These are phyloP conservation scores for Jacaranda copaia DNA, from an alignment of 257 asterid species.

Conservation along the genomic window DNA sequence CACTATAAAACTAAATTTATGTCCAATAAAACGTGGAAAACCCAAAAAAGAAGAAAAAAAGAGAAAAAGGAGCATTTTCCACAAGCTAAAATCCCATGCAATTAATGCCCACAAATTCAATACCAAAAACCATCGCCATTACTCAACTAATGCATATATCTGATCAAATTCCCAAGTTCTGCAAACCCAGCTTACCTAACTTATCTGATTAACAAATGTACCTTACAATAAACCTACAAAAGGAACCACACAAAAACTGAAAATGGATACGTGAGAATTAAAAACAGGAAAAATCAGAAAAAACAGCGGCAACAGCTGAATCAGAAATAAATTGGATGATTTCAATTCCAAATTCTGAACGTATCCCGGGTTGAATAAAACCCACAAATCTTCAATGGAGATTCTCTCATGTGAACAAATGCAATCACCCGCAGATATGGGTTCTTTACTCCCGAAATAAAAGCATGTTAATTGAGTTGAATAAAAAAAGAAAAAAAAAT, in stretches of 20 bases:
- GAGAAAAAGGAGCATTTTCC: slow-evolving; percentile 31
- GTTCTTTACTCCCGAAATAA: slow-evolving; percentile 39
- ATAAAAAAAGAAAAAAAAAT: not conserved
- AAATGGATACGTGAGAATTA: slow-evolving; percentile 33
- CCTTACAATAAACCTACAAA: slow-evolving; percentile 37
- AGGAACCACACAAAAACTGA: slow-evolving; percentile 13
- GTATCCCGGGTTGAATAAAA: slow-evolving; percentile 40
- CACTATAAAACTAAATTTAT: slow-evolving; percentile 29
- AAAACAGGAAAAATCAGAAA: slow-evolving; percentile 28
- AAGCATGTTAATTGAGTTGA: slow-evolving; percentile 37
- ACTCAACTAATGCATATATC: slow-evolving; percentile 24
- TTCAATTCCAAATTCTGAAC: slow-evolving; percentile 53
- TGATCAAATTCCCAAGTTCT: slow-evolving; percentile 35
- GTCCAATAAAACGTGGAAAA: slow-evolving; percentile 27
- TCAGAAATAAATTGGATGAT: slow-evolving; percentile 46
- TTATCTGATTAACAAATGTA: slow-evolving; percentile 36
- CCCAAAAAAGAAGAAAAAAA: not conserved
- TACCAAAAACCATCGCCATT: slow-evolving; percentile 33
- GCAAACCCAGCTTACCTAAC: slow-evolving; percentile 33
- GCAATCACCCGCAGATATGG: slow-evolving; percentile 49
- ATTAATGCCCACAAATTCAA: slow-evolving; percentile 44
- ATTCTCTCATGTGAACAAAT: slow-evolving; percentile 49
- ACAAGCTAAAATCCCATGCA: slow-evolving; percentile 41
- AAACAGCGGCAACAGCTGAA: slow-evolving; percentile 34
- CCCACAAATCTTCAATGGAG: slow-evolving; percentile 43